Conservation (phyloP, 805 yeast species). For the Henningerozyma blattae region DNA sequence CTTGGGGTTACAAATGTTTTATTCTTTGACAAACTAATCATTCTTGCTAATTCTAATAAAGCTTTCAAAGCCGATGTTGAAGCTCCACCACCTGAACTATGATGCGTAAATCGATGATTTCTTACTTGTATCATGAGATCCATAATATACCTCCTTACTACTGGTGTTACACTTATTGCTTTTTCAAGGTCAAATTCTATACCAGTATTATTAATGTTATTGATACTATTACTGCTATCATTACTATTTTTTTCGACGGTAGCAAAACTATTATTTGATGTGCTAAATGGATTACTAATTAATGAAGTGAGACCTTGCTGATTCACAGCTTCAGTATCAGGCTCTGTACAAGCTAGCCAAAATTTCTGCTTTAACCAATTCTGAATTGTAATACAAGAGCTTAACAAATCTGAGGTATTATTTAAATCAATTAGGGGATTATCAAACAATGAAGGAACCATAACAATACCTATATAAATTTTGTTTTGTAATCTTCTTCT, state of each 20-base stretch:
- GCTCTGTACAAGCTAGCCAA: conserved; percentile 20
- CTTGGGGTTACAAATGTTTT: conserved; percentile 39
- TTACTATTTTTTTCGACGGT: not conserved
- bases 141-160: conserved; percentile 34
- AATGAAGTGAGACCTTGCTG: not conserved
- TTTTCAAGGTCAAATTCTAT: not conserved
- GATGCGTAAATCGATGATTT: conserved; percentile 39
- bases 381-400: conserved; percentile 5
- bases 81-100: conserved; percentile 34
- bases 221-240: too few relatives aligned
- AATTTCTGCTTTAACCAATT: conserved; percentile 32
- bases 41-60: conserved; percentile 28
- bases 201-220: not conserved
- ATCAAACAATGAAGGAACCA: not conserved
- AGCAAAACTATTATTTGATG: not conserved
- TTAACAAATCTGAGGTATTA: not conserved
- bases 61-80: conserved; percentile 37
- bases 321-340: not conserved
- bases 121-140: conserved; percentile 46
- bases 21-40: conserved; percentile 26
- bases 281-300: too few relatives aligned
- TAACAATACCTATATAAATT: not conserved
- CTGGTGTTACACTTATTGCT: conserved; percentile 1
- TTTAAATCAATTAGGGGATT: not conserved
- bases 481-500: not conserved